Evolutionary conservation across 371 early-diverging fungal genomes (phyloP).

Genomic region (Apophysomyces variabilis): DNA sequence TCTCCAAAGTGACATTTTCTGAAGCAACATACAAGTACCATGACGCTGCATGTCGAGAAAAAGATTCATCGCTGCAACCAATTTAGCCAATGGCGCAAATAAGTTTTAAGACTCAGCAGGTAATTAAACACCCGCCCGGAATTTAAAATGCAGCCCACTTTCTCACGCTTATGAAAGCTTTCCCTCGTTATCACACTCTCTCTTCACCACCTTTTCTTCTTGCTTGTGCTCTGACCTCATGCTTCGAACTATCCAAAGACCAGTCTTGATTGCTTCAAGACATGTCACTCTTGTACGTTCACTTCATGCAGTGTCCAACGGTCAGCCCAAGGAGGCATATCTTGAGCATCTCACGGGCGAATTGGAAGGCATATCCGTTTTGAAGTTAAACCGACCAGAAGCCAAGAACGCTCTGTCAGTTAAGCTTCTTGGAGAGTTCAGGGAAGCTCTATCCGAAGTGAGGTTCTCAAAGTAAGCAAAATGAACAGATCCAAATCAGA

Average conservation of each 20-base stretch:
- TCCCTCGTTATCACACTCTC: neutral
- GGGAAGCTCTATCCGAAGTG: slow-evolving; percentile 66
- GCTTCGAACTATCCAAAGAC: neutral
- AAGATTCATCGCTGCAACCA: too few relatives aligned
- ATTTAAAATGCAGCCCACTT: slow-evolving; percentile 3
- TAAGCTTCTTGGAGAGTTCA: slow-evolving; percentile 76
- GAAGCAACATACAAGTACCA: too few relatives aligned
- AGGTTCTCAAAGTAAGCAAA: slow-evolving; percentile 63
- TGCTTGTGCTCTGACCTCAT: neutral
- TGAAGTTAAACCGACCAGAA: slow-evolving; percentile 86
- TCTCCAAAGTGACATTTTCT: too few relatives aligned
- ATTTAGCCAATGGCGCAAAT: too few relatives aligned
- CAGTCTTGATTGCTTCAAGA: neutral
- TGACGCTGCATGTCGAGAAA: too few relatives aligned
- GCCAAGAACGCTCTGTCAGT: slow-evolving; percentile 92
- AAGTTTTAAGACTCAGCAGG: too few relatives aligned
- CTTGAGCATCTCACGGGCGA: slow-evolving; percentile 62
- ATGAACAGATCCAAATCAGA: neutral
- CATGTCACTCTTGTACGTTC: slow-evolving; percentile 10
- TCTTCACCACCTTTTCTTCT: neutral
- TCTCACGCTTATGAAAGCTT: neutral
- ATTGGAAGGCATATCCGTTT: slow-evolving; percentile 77
- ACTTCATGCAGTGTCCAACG: slow-evolving; percentile 18
- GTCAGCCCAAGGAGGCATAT: slow-evolving; percentile 60
- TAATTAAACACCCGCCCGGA: neutral